Base-by-base conservation (phyloP, 257 asterid genomes). In the Solanum chiquidenum region DNA sequence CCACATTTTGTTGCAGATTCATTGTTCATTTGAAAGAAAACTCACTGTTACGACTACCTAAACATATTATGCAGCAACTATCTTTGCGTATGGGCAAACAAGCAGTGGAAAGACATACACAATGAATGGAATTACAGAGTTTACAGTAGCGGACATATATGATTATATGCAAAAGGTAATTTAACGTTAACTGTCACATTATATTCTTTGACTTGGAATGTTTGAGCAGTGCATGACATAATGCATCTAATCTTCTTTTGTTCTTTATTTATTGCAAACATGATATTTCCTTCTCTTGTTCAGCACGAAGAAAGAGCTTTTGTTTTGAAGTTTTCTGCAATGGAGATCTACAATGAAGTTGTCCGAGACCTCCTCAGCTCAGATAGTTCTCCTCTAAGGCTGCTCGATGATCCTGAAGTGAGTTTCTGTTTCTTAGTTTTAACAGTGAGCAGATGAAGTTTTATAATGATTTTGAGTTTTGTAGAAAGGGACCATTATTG, bases 91-190 rank as follows among this genome's bases (percentile, higher is more conserved):
- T 91, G 99, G 99, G 80, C 99, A 96, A 93, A 97, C 99, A 86
- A 97, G 99, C 92, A 97, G 99, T 38, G 99, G 99, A 89, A 97
- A 97, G 95, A 97, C 99, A n/a, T 97, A 97, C 91, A 97, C 99
- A 40, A 95, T 97, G 99, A 97, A 95, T 86, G 99, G 99, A 58
- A 94, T 97, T 52, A 97, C 99, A 8, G 99, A 96, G 90, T 97
- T 92, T 84, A 90, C 99, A 20, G 99, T 96, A 66, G 92, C 95
- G 83, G 99, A 91, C 83, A 92, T 92, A 68, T 92, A 92, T 64
- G 90, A 91, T 85, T 91, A 92, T 88, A 89, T 92, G 49, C 88
- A 84, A 73, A 90, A 64, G 94, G 94, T 91, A 88, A 40, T 52
- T 40, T 52, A 87, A 85, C 44, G 35, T 84, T 3, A 27, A 66